phyloP scores from a whole-genome alignment of 805 yeast species.

The Metschnikowia proteae region DNA sequence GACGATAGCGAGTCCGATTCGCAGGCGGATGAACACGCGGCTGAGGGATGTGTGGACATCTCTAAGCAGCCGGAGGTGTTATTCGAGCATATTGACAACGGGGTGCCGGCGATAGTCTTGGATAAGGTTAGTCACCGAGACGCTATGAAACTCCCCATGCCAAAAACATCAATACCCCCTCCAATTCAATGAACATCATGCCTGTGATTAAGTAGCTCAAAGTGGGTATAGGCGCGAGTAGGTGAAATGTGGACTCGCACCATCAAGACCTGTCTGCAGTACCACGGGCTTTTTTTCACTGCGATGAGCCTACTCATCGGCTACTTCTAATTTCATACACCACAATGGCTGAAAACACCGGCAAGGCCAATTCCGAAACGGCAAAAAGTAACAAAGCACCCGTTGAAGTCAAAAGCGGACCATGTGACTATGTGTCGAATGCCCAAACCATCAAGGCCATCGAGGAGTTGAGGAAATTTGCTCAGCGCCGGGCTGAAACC shows the following conservation, averaged over 20 bases:
- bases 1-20: slow-evolving; percentile 11
- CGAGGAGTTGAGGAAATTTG: slow-evolving; percentile 61
- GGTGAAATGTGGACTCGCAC: neutral
- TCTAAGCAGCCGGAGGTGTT: slow-evolving; percentile 32
- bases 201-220: neutral
- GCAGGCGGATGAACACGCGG: slow-evolving; percentile 4
- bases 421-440: slow-evolving; percentile 15
- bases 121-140: slow-evolving; percentile 27
- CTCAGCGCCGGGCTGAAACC: slow-evolving; percentile 31
- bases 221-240: neutral
- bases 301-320: slow-evolving; percentile 16
- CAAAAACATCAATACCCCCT: slow-evolving; percentile 38
- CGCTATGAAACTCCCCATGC: slow-evolving; percentile 15
- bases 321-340: neutral
- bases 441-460: slow-evolving; percentile 45
- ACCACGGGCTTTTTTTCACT: slow-evolving; percentile 10
- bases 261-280: slow-evolving; percentile 8
- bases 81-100: slow-evolving; percentile 35
- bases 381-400: neutral
- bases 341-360: neutral
- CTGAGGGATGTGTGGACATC: slow-evolving; percentile 19
- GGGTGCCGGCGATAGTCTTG: slow-evolving; percentile 40
- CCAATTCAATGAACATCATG: slow-evolving; percentile 2
- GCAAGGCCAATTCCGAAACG: neutral
- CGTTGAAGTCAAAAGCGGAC: slow-evolving; percentile 8